phyloP scores from a whole-genome alignment of 495 filamentous ascomycete species.

The Penicillium chermesinum region DNA sequence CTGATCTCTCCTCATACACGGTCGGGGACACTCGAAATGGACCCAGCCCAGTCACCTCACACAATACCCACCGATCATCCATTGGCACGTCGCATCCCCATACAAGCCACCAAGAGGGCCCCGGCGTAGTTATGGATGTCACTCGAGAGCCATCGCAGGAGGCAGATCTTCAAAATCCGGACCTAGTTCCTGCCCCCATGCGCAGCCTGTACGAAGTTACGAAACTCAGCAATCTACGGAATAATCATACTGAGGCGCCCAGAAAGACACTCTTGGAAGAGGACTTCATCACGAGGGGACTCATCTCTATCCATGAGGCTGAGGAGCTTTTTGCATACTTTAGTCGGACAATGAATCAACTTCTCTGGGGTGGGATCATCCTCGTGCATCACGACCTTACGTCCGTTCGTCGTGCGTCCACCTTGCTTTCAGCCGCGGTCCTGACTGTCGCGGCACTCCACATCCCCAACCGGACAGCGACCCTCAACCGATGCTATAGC shows the following conservation, averaged over 20 bases:
- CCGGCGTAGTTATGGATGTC: constrained; percentile 34
- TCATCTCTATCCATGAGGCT: constrained; percentile 46
- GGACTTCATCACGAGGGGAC: constrained; percentile 48
- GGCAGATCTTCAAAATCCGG: constrained; percentile 41
- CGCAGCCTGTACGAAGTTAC: constrained; percentile 57
- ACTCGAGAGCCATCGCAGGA: constrained; percentile 52
- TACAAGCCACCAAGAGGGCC: constrained; percentile 24
- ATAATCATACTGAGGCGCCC: constrained; percentile 39
- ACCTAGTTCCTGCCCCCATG: constrained; percentile 52
- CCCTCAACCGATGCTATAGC: constrained; percentile 45
- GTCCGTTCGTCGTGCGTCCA: constrained; percentile 45
- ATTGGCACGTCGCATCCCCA: constrained; percentile 25
- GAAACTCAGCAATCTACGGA: constrained; percentile 49
- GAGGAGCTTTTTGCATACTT: constrained; percentile 49
- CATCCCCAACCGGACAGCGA: constrained; percentile 45
- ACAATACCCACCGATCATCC: constrained; percentile 23
- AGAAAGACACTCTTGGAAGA: constrained; percentile 44
- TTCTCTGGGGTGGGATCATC: constrained; percentile 54
- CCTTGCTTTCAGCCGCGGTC: constrained; percentile 46
- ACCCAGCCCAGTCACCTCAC: constrained; percentile 30
- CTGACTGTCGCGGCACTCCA: constrained; percentile 51
- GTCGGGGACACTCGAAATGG: constrained; percentile 27
- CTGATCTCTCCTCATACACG: constrained; percentile 37
- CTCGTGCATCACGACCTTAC: constrained; percentile 46
- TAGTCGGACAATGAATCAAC: constrained; percentile 50